These are phyloP conservation scores for Corymbia calophylla DNA, from an alignment of 441 rosid genomes.

Conservation along the genomic window DNA sequence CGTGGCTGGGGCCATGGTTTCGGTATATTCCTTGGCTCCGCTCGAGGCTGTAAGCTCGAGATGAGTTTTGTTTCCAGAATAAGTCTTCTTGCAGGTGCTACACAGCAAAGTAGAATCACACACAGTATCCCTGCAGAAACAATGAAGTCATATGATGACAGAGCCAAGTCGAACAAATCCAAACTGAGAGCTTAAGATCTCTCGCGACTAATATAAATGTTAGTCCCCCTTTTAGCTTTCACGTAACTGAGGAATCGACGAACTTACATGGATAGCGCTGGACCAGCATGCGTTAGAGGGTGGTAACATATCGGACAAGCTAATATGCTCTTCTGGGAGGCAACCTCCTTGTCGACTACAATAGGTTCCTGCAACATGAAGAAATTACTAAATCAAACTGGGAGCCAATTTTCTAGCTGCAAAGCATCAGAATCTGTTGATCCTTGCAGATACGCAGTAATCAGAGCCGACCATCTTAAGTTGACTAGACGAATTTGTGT, in stretches of 20 bases:
- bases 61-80: slow-evolving; percentile 47
- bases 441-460: neutral
- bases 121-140: slow-evolving; percentile 26
- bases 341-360: neutral
- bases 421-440: neutral
- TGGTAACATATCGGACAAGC: slow-evolving; percentile 75
- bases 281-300: slow-evolving; percentile 22
- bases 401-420: neutral
- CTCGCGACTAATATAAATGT: neutral
- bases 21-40: slow-evolving; percentile 34
- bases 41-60: slow-evolving; percentile 52
- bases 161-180: neutral
- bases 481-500: neutral
- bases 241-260: neutral
- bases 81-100: slow-evolving; percentile 48
- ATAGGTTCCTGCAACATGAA: neutral
- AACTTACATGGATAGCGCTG: slow-evolving; percentile 39
- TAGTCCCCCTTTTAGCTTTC: neutral
- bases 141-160: neutral
- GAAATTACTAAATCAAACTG: neutral
- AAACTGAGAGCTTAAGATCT: neutral
- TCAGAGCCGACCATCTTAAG: neutral
- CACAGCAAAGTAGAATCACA: slow-evolving; percentile 37
- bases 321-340: slow-evolving; percentile 20
- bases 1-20: slow-evolving; percentile 40